A percentile compares a stretch with the other conserved stretches of the same genome.
Evolutionary conservation across 2,329 filamentous ascomycete species (phyloP).

Genomic region (Shiraia sp.): DNA sequence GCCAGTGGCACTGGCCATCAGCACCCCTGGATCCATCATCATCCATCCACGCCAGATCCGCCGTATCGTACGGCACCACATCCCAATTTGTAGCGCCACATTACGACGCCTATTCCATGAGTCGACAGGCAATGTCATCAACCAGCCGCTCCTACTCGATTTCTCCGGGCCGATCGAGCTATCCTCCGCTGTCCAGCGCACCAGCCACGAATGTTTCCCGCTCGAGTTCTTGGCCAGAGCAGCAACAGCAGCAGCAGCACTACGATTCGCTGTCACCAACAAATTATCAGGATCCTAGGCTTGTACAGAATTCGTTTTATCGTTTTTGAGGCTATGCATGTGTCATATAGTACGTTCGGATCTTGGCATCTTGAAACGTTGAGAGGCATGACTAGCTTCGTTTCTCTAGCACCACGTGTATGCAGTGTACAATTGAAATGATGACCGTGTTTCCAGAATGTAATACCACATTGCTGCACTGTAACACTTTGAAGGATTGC

Average conservation of each 20-base stretch:
- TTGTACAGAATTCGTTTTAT: slow-evolving; percentile 19
- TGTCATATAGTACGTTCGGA: slow-evolving; percentile 4
- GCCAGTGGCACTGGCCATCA: slow-evolving; percentile 22
- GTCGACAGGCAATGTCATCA: slow-evolving; percentile 16
- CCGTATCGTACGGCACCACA: slow-evolving; percentile 9
- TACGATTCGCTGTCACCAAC: slow-evolving; percentile 7
- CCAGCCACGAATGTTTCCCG: slow-evolving; percentile 14
- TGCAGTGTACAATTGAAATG: no score
- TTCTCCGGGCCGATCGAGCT: slow-evolving; percentile 12
- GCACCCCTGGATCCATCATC: slow-evolving; percentile 21
- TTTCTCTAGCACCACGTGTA: background rate
- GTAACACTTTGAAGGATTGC: no score
- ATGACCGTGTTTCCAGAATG: background rate
- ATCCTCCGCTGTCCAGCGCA: slow-evolving; percentile 11
- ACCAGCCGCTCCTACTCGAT: slow-evolving; percentile 16
- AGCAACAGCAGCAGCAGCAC: slow-evolving; percentile 11
- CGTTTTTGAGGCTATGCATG: slow-evolving; percentile 25
- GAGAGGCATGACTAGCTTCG: background rate
- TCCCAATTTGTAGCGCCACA: slow-evolving; percentile 7
- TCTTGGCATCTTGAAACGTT: slow-evolving; percentile 2
- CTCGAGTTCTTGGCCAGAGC: slow-evolving; percentile 12
- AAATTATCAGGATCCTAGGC: slow-evolving; percentile 25
- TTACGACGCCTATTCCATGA: slow-evolving; percentile 19
- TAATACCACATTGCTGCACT: no score
- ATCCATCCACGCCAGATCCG: slow-evolving; percentile 18